Base-by-base conservation (phyloP, 192 early-diverging fungal species). In the Backusella westeae region DNA sequence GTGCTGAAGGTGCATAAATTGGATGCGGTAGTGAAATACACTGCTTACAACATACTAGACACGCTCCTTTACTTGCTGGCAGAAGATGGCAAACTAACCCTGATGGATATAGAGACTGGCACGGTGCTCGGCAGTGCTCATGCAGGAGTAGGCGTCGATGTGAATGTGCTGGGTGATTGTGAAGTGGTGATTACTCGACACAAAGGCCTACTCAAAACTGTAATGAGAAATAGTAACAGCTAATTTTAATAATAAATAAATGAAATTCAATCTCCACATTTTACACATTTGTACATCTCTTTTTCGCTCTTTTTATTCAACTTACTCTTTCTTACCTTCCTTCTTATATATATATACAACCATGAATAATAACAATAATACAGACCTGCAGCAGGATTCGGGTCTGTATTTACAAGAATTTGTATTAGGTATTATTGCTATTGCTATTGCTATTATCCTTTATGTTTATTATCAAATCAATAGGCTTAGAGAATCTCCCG, bases 401-500 rank as follows among this genome's bases (percentile, higher is more conserved):
- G 73, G 73, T 26, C 46, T 72, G 35, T 81, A 81, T 46, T 56
- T 81, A 34, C 80, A 81, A 71, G 80, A 81, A 73, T 81, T 77
- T 65, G 52, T 81, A 34, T 38, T 39, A 34, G 77, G 80, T 81
- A 74, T 59, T 38, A 14, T 42, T 23, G 9, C 5, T 32, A 52
- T 75, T 72, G 0, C 12, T 44, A 44, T 17, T 68, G 4, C 1
- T n/a, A 1, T 39, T 10, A 39, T 8, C 38, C 10, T 39, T 39
- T 39, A 39, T 10, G 10, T 39, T 12, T 39, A 49, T n/a, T 19
- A 49, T 49, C 46, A 49, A 49, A 49, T 7, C 15, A n/a, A 19
- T 69, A 81, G 80, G 75, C 42, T 49, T 81, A 65, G 80, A 81
- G 52, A 81, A 81, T 81, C 80, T 81, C 74, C 80, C 80, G 72